Evolutionary conservation across 768 basidiomycete species (phyloP).

Genomic region (Punctularia strigosozonata): DNA sequence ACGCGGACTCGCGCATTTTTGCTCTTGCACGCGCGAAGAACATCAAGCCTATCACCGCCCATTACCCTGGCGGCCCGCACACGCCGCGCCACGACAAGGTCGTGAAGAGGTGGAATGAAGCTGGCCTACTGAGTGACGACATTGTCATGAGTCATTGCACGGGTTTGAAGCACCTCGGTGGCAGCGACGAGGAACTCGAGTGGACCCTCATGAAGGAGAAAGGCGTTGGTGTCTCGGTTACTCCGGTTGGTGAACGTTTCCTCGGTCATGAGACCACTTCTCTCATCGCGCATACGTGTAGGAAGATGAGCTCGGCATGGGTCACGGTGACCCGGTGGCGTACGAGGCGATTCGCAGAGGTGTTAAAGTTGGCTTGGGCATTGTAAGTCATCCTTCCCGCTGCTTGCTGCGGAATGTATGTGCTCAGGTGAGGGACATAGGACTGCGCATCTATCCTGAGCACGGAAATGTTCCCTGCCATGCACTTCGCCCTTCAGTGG

Average conservation of each 20-base stretch:
- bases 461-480: slow-evolving; percentile 19
- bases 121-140: slow-evolving; percentile 15
- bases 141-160: slow-evolving; percentile 20
- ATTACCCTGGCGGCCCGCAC: slow-evolving; percentile 4
- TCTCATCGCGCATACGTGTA: no score
- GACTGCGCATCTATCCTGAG: slow-evolving; percentile 15
- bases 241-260: slow-evolving; percentile 7
- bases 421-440: slow-evolving; percentile 1
- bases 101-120: slow-evolving; percentile 12
- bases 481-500: slow-evolving; percentile 18
- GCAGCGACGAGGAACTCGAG: slow-evolving; percentile 13
- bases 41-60: slow-evolving; percentile 3
- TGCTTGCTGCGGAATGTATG: not conserved
- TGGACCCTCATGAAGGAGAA: slow-evolving; percentile 16
- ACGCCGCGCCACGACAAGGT: not conserved
- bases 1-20: not conserved
- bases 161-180: slow-evolving; percentile 12
- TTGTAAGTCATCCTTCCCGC: slow-evolving; percentile 8
- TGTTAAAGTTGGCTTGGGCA: slow-evolving; percentile 17
- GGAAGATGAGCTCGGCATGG: slow-evolving; percentile 21
- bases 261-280: not conserved
- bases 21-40: not conserved
- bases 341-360: slow-evolving; percentile 17
- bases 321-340: slow-evolving; percentile 17
- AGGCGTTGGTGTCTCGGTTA: slow-evolving; percentile 14